These are phyloP conservation scores for Yamadazyma takamatsuzukensis DNA, from an alignment of 805 yeast species.

Conservation along the genomic window DNA sequence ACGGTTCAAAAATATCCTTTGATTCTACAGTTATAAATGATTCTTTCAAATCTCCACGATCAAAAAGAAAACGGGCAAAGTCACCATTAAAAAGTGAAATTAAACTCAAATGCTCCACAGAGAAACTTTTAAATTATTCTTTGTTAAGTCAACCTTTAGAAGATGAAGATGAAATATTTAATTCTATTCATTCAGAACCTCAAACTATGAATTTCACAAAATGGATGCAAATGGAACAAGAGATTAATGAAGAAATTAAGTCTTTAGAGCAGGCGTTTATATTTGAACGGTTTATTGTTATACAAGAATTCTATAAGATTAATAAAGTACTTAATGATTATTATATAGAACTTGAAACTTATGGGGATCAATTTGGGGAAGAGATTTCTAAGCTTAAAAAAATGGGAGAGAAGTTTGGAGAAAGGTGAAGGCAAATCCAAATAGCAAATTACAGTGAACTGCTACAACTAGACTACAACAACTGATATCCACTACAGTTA, in stretches of 20 bases:
- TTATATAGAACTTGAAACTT: neutral
- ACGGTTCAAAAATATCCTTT: no score
- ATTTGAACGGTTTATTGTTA: constrained; percentile 2
- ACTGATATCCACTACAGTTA: no score
- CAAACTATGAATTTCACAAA: constrained; percentile 3
- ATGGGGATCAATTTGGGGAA: neutral
- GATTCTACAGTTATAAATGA: constrained; percentile 9
- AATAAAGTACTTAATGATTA: constrained; percentile 1
- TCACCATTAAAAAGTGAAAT: constrained; percentile 12
- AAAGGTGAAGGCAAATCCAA: no score
- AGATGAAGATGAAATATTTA: no score
- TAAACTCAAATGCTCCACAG: no score
- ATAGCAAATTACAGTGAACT: no score
- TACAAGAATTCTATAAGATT: constrained; percentile 1
- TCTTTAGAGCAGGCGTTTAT: constrained; percentile 1
- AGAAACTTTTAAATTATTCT: no score
- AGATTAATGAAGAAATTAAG: constrained; percentile 1
- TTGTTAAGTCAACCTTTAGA: no score
- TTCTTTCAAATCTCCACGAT: constrained; percentile 2
- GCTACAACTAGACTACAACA: no score
- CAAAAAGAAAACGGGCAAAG: constrained; percentile 1
- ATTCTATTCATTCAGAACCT: no score
- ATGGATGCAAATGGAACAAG: constrained; percentile 4
- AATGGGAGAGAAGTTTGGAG: constrained; percentile 1
- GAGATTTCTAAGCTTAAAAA: neutral